Evolutionary conservation across 257 asterid species (phyloP), one percentile per base, ranked within the genome.

Genomic region (Primulina eburnea): DNA sequence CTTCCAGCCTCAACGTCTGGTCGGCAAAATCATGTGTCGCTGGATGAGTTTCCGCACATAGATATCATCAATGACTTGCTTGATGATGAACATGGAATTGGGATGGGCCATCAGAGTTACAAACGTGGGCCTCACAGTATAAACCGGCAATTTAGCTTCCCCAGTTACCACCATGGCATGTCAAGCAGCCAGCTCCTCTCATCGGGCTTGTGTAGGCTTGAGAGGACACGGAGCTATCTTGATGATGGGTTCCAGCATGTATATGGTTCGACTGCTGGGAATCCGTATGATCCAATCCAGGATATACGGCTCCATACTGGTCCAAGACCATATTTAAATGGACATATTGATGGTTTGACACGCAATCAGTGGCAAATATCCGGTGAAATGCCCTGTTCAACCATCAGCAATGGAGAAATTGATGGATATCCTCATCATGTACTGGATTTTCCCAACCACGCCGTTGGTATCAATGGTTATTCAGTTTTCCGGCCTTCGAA

Each of bases 21-120:
- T 50, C 90, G 86, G 64, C 89, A 82, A 64, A 74, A 70, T 75
- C 81, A 84, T 10, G 69, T 38, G 6, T 18, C 75, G 33, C 81
- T 72, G 0, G 94, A 87, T 28, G 90, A 82, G 4, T 82, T 82
- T 61, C 90, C 90, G 2, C 88, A 85, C 73, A 77, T 91, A 26
- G 92, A 83, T 81, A 89, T 91, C 78, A 91, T 91, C 74, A 91
- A 91, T 5, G 96, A 89, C 70, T 80, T 92, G 82, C 92, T 92
- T 10, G 96, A 90, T 29, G 97, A 92, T 20, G 96, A 88, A 64
- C 84, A 82, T 38, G 95, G 88, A 24, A 68, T 73, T 3, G 90
- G 92, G 65, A 79, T 77, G 9, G 72, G 85, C 77, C 85, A 85
- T 67, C 89, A 77, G 28, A 71, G 81, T 74, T 84, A 77, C 74